Percentiles rank a stretch among this genome's conserved stretches.
Conservation (phyloP, 306 rosid species). For the Medicago lupulina region DNA sequence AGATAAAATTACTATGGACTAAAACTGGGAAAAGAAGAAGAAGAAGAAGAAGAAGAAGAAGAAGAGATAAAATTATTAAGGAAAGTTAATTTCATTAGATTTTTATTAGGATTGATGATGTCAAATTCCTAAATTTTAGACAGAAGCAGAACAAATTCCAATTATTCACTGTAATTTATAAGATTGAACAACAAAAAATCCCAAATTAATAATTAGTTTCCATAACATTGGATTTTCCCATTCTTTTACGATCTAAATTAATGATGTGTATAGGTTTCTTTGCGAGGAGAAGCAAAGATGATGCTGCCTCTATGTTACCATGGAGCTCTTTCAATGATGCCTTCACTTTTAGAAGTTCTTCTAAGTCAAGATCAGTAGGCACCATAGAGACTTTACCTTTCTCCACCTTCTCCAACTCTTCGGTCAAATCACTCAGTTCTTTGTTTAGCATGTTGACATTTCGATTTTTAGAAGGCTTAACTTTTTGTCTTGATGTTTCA, state of each 20-base stretch:
- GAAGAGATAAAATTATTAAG: no score
- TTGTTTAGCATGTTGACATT: not conserved
- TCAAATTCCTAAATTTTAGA: not conserved
- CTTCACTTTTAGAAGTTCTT: conserved; percentile 1
- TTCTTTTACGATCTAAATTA: not conserved
- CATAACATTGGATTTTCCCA: not conserved
- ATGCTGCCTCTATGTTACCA: not conserved
- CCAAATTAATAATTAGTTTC: not conserved
- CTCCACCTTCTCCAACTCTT: not conserved
- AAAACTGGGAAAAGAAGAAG: no score
- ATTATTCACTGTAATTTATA: not conserved
- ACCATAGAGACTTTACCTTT: no score
- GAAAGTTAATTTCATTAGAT: no score
- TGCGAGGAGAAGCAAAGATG: conserved; percentile 15
- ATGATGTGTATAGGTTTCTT: not conserved
- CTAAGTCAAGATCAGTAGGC: not conserved
- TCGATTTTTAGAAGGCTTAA: not conserved
- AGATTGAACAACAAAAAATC: not conserved
- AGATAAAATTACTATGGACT: no score
- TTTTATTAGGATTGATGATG: not conserved
- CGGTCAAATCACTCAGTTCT: not conserved
- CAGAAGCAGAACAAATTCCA: no score
- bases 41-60: no score
- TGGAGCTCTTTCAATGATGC: not conserved
- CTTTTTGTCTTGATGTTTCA: not conserved